These are phyloP conservation scores for Neurospora sp. DNA, from an alignment of 495 filamentous ascomycete genomes.

Conservation along the genomic window DNA sequence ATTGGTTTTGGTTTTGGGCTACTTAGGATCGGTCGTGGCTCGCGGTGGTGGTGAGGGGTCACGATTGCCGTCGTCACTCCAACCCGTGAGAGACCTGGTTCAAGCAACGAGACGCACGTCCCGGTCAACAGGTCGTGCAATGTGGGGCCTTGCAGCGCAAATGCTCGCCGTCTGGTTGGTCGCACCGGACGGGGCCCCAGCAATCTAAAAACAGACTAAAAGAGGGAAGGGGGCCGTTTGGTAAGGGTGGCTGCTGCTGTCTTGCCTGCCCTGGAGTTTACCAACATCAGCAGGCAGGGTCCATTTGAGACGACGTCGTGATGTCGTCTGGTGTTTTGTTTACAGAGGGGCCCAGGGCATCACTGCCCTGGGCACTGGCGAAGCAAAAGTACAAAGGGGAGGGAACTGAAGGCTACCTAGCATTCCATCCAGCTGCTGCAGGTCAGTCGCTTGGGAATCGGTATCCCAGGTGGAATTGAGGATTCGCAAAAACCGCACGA, in stretches of 20 bases:
- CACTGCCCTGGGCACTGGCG: neutral
- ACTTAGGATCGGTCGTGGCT: neutral
- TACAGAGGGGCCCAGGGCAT: neutral
- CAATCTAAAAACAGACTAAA: slow-evolving; percentile 20
- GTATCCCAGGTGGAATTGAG: neutral
- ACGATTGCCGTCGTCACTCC: slow-evolving; percentile 12
- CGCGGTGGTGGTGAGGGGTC: slow-evolving; percentile 12
- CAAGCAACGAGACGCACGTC: neutral
- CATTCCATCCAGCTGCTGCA: neutral
- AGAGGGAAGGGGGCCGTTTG: slow-evolving; percentile 5
- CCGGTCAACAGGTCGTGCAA: slow-evolving; percentile 1
- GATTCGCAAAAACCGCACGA: neutral
- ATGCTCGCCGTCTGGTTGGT: slow-evolving; percentile 18
- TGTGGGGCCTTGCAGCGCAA: slow-evolving; percentile 8
- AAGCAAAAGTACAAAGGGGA: neutral
- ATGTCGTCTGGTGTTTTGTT: neutral
- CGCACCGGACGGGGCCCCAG: slow-evolving; percentile 6
- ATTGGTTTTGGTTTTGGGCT: neutral
- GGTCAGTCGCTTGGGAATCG: neutral
- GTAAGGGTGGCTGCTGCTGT: neutral
- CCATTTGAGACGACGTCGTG: neutral
- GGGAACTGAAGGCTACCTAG: neutral
- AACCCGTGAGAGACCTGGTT: neutral
- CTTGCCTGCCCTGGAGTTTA: neutral
- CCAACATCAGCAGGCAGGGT: neutral